Evolutionary conservation across 164 flowering plant genomes (phyloP), one percentile per base, ranked within the genome.

Genomic region (Saururus chinensis): DNA sequence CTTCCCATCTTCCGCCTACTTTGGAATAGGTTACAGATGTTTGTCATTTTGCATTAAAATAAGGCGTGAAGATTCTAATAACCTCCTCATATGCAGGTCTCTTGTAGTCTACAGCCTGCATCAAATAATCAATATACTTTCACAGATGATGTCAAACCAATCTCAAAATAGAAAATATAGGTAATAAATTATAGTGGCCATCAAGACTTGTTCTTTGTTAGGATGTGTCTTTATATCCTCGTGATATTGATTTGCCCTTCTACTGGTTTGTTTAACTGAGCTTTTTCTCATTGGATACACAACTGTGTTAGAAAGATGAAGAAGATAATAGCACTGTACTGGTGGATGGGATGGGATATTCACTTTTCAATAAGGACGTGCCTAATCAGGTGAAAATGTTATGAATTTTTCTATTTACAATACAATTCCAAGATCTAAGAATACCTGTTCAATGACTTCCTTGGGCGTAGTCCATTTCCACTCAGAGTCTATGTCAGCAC

Each of bases 51-150:
- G 53, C 76, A 26, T 62, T 61, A 35, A 92, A 60, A 75, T 77
- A 77, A 54, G 89, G 79, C 68, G 54, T 61, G 77, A 92, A 92
- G 61, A 84, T 80, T 67, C 66, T 74, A 69, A 92, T 75, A 37
- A 92, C 98, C 80, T 87, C 80, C 78, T 83, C 91, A 40, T 92
- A 92, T 17, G 80, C 77, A 54, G 85, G 89, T 79, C 98, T 82
- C 77, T 92, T 92, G 76, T 92, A 89, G 70, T 92, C 98, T 51
- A 83, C 98, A 19, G 96, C 98, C 96, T 91, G 86, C 26, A 67
- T 54, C 57, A 59, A 30, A 68, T 35, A 51, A 9, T 51, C 11
- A 11, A n/a, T 14, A n/a, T 20, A 19, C 53, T 35, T 5, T 57
- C 63, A 21, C 16, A 45, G 8, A 37, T 45, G 17, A 2, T 45